Evolutionary conservation across 2,329 filamentous ascomycete species (phyloP).

Genomic region (Ophiosphaerella narmari): DNA sequence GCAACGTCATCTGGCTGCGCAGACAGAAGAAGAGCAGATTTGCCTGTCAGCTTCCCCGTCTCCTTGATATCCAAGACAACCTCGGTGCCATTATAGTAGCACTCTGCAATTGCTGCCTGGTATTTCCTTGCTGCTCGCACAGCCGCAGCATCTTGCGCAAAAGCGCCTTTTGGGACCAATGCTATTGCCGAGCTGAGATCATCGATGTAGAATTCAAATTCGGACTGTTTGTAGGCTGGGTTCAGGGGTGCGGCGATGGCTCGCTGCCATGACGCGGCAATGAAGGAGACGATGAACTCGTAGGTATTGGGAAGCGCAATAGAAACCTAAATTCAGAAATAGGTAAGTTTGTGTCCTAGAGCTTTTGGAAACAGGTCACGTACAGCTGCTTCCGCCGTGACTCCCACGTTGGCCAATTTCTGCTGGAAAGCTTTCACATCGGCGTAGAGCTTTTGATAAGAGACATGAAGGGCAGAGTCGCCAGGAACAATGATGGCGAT

Average conservation of each 20-base stretch:
- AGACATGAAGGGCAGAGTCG: slow-evolving; percentile 67
- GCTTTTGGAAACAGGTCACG: not conserved
- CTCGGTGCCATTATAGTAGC: slow-evolving; percentile 75
- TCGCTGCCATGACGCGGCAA: slow-evolving; percentile 84
- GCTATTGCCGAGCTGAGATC: slow-evolving; percentile 80
- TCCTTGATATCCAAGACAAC: slow-evolving; percentile 81
- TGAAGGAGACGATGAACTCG: slow-evolving; percentile 85
- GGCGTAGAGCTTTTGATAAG: slow-evolving; percentile 68
- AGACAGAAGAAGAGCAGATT: slow-evolving; percentile 54
- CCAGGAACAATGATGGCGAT: slow-evolving; percentile 76
- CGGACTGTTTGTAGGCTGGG: slow-evolving; percentile 83
- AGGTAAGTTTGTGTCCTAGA: not conserved
- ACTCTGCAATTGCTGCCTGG: slow-evolving; percentile 83
- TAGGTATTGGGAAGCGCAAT: slow-evolving; percentile 85
- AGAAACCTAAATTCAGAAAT: slow-evolving; percentile 55
- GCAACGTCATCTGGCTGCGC: slow-evolving; percentile 79
- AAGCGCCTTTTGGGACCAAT: slow-evolving; percentile 74
- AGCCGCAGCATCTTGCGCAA: slow-evolving; percentile 68
- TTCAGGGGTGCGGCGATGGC: slow-evolving; percentile 86
- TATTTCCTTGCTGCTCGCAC: slow-evolving; percentile 79
- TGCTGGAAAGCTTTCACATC: slow-evolving; percentile 74
- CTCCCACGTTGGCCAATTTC: slow-evolving; percentile 76
- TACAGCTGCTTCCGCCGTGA: slow-evolving; percentile 67
- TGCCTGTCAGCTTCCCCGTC: slow-evolving; percentile 65
- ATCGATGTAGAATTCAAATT: slow-evolving; percentile 92